Evolutionary conservation across 2,329 filamentous ascomycete genomes (phyloP).

Genomic region (Pseudogymnoascus sp.): DNA sequence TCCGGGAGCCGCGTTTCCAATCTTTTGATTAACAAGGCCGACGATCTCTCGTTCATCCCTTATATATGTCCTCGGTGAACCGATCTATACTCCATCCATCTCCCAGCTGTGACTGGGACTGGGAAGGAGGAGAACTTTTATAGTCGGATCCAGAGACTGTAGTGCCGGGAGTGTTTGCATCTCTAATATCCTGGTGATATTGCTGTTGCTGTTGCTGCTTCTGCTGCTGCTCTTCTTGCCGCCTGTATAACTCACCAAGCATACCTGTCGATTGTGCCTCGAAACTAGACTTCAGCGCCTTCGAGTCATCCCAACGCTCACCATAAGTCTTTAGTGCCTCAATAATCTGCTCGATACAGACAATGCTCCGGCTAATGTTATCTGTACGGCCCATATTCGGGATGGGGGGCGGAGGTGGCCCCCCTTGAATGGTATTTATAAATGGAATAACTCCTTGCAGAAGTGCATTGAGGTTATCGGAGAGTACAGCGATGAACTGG

Average conservation of each 20-base stretch:
- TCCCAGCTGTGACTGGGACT: neutral
- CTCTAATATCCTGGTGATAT: conserved; percentile 1
- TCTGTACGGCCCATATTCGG: conserved; percentile 34
- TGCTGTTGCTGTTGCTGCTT: neutral
- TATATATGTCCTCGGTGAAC: conserved; percentile 1
- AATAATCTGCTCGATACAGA: conserved; percentile 45
- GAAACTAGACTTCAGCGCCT: conserved; percentile 45
- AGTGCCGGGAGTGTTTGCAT: neutral
- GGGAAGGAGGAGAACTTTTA: neutral
- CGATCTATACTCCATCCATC: neutral
- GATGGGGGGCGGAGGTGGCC: conserved; percentile 43
- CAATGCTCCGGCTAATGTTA: conserved; percentile 47
- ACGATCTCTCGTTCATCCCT: neutral
- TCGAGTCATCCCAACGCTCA: conserved; percentile 49
- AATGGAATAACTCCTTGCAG: conserved; percentile 33
- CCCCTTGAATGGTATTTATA: conserved; percentile 23
- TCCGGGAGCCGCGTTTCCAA: neutral
- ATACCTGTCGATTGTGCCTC: conserved; percentile 25
- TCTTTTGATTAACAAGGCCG: neutral
- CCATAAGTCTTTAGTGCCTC: conserved; percentile 49
- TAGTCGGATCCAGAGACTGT: neutral
- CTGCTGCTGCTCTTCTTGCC: neutral
- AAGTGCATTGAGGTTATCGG: conserved; percentile 47
- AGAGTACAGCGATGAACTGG: conserved; percentile 54
- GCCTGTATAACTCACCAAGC: neutral